Percentiles rank a stretch among this genome's conserved stretches.
Conservation (phyloP, 2,329 filamentous ascomycete species). For the Penicillium paneum region DNA sequence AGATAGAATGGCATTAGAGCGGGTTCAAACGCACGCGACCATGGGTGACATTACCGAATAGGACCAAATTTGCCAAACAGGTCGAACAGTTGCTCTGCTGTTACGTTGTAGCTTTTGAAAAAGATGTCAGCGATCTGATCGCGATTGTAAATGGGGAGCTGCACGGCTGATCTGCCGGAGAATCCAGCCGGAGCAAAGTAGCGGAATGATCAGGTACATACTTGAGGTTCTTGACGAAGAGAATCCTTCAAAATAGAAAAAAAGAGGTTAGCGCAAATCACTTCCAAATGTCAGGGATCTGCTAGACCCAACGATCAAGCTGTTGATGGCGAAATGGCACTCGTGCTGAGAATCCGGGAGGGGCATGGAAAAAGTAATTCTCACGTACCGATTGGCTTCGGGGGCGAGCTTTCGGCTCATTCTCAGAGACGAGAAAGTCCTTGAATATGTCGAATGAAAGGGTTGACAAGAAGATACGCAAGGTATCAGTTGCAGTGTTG, state of each 20-base stretch:
- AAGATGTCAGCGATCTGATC: constrained; percentile 9
- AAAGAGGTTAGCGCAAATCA: constrained; percentile 6
- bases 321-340: constrained; percentile 13
- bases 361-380: constrained; percentile 27
- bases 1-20: constrained; percentile 15
- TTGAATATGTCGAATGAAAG: constrained; percentile 18
- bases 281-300: background rate
- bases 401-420: constrained; percentile 78
- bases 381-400: constrained; percentile 92
- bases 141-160: background rate
- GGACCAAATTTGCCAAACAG: constrained; percentile 97
- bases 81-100: constrained; percentile 95
- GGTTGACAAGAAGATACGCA: constrained; percentile 26
- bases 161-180: background rate
- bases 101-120: constrained; percentile 85
- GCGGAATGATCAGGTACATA: constrained; percentile 45
- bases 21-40: constrained; percentile 7
- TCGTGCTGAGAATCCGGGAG: constrained; percentile 17
- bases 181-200: constrained; percentile 3
- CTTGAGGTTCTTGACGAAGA: constrained; percentile 99
- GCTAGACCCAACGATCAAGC: background rate
- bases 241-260: constrained; percentile 63
- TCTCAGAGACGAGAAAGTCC: constrained; percentile 30
- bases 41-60: constrained; percentile 65
- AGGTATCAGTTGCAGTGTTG: constrained; percentile 21